Conservation (phyloP, 768 basidiomycete genomes). For the Chiua virens region DNA sequence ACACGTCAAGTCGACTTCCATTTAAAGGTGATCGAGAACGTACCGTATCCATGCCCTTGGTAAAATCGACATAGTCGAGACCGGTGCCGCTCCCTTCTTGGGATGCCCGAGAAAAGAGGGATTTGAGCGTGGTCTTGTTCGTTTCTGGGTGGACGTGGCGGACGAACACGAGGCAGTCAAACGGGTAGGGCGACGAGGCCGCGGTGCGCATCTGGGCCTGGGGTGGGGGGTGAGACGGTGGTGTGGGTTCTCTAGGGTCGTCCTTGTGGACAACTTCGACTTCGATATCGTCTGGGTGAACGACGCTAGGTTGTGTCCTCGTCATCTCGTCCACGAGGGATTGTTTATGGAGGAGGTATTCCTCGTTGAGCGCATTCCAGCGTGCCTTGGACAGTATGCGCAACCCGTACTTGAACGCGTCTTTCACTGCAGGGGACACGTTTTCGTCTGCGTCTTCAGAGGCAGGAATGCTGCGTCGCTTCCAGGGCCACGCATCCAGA, state of each 20-base stretch:
- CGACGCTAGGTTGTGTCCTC: slow-evolving; percentile 2
- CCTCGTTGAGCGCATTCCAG: slow-evolving; percentile 66
- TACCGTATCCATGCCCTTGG: slow-evolving; percentile 74
- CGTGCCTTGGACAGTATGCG: slow-evolving; percentile 52
- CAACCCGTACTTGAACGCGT: slow-evolving; percentile 60
- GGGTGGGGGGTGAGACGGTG: background rate
- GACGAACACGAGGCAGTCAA: slow-evolving; percentile 66
- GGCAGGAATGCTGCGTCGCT: slow-evolving; percentile 11
- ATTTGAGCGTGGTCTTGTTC: slow-evolving; percentile 77
- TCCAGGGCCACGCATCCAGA: slow-evolving; percentile 64
- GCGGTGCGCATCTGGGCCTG: slow-evolving; percentile 10
- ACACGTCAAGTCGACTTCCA: background rate
- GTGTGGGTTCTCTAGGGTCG: background rate
- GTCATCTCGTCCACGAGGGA: slow-evolving; percentile 50
- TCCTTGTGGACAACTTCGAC: background rate
- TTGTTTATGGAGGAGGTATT: slow-evolving; percentile 67
- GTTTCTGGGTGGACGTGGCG: slow-evolving; percentile 71
- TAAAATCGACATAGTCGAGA: slow-evolving; percentile 80
- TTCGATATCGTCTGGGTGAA: no score
- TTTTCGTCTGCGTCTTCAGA: background rate
- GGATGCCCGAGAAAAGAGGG: slow-evolving; percentile 51
- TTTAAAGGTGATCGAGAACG: slow-evolving; percentile 12
- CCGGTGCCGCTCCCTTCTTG: slow-evolving; percentile 26
- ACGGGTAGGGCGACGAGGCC: slow-evolving; percentile 49
- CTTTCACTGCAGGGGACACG: slow-evolving; percentile 22